Evolutionary conservation across 371 early-diverging fungal species (phyloP), one percentile per base, ranked within the genome.

Genomic region (Circinella umbellata): DNA sequence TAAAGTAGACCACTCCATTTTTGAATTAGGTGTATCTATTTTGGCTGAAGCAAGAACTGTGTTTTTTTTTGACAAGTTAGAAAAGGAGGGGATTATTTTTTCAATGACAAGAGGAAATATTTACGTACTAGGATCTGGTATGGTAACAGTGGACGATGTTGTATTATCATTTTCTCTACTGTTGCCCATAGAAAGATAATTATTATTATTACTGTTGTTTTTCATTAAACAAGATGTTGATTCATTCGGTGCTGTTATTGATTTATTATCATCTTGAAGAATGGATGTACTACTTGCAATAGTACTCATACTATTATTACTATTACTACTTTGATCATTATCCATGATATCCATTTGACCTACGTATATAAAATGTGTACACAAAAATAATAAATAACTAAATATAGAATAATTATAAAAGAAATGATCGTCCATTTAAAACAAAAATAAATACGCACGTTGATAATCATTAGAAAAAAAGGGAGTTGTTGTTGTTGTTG

Each of bases 1-100:
- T 10, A 53, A 57, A 4, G 57, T 64, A 11, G 61, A 48, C 71
- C 71, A 71, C 13, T n/a, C 37, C 18, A 66, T 65, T 39, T 39
- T 35, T 11, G 69, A 63, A n/a, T 63, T 38, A 6, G 39, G 53
- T 9, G 55, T 47, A 20, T 53, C 55, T 11, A 66, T 61, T 61
- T 51, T 36, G 14, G 61, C 51, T 13, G 70, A 70, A 4, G 42
- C 11, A 9, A 57, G 65, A 15, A 64, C 66, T 63, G 53, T 36
- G 3, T 9, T 3, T n/a, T 17, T n/a, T n/a, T n/a, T 27, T 4
- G 18, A 13, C 36, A 38, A 36, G 15, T 1, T 42, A 42, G 42
- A 42, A 37, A 4, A 37, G 36, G 37, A 14, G 15, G 7, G 1
- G 51, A 51, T 51, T 1, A 51, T 6, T 1, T 13, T 51, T 9